phyloP scores from a whole-genome alignment of 2,329 filamentous ascomycete genomes.

The Fusarium kyushuense region DNA sequence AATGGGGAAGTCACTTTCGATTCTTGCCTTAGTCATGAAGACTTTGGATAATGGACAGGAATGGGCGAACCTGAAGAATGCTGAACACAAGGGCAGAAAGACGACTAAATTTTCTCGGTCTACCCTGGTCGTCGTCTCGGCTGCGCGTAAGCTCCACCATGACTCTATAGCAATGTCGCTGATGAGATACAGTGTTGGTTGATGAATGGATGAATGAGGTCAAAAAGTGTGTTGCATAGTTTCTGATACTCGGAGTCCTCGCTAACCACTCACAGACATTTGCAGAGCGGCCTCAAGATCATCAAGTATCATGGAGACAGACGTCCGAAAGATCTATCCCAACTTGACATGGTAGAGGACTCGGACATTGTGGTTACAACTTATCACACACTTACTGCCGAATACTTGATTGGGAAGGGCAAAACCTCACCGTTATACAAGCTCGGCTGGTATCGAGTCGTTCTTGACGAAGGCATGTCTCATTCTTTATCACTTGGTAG shows the following conservation, averaged over 20 bases:
- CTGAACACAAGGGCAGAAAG: background rate
- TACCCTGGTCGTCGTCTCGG: background rate
- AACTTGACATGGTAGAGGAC: background rate
- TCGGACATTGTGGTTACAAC: constrained; percentile 15
- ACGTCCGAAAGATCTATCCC: background rate
- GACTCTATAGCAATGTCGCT: fast-evolving
- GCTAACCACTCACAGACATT: background rate
- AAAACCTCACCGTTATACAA: constrained; percentile 5
- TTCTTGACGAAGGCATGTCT: constrained; percentile 59
- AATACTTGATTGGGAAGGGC: constrained; percentile 1
- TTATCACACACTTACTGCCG: constrained; percentile 10
- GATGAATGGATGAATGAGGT: constrained; percentile 25
- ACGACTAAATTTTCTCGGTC: background rate
- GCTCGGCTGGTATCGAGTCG: constrained; percentile 55
- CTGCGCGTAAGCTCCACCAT: background rate
- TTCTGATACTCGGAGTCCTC: fast-evolving
- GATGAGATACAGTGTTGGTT: background rate
- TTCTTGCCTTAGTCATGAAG: constrained; percentile 10
- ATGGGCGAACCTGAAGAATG: constrained; percentile 1
- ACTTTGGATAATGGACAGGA: constrained; percentile 3
- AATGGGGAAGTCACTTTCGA: constrained; percentile 18
- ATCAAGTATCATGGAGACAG: constrained; percentile 9
- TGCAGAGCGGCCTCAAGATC: background rate
- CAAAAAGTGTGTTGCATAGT: background rate
- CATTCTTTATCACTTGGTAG: background rate